These are phyloP conservation scores for Mesembryanthemum crystallinum DNA, from an alignment of 148 eudicot species.

Conservation along the genomic window DNA sequence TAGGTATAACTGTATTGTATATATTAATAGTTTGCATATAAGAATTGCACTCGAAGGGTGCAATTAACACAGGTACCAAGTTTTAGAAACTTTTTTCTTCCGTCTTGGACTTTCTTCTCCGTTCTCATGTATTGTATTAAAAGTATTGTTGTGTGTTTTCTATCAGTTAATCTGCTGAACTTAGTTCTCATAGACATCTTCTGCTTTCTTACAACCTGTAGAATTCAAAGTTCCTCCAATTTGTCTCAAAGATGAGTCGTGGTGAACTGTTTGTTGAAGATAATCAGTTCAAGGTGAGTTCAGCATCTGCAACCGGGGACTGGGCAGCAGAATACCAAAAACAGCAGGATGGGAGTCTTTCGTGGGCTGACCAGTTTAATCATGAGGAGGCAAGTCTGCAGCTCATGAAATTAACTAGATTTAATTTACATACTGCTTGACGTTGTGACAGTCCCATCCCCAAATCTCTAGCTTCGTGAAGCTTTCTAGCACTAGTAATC, in stretches of 20 bases:
- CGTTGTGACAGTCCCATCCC: not conserved
- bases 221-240: conserved; percentile 95
- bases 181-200: not conserved
- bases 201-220: conserved; percentile 30
- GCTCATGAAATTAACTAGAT: conserved; percentile 1
- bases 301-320: conserved; percentile 58
- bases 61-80: not conserved
- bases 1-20: not conserved
- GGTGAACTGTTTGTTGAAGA: conserved; percentile 85
- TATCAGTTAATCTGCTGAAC: not conserved
- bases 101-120: not conserved
- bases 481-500: no score
- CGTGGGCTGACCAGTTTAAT: conserved; percentile 77
- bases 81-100: not conserved
- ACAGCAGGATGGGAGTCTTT: conserved; percentile 51
- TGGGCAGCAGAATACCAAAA: conserved; percentile 88
- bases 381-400: conserved; percentile 59
- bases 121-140: not conserved
- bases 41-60: not conserved
- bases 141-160: not conserved
- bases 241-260: conserved; percentile 99
- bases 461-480: no score
- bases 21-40: not conserved
- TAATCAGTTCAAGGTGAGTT: conserved; percentile 71
- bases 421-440: not conserved